Evolutionary conservation across 1,139 yeast genomes (phyloP).

Genomic region (Scheffersomyces parashehatae): DNA sequence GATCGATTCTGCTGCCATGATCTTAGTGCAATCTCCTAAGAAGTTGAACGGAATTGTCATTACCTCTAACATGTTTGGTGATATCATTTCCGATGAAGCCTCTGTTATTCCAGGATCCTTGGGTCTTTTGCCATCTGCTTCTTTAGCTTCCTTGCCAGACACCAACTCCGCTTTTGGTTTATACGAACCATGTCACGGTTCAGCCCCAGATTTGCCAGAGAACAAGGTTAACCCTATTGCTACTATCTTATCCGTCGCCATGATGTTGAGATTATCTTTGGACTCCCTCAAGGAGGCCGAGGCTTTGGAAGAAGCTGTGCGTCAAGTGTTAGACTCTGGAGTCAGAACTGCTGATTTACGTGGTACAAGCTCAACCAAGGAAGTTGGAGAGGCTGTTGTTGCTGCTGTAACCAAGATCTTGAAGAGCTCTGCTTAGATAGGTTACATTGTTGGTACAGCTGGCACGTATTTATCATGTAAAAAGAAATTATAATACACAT

Average conservation of each 20-base stretch:
- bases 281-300: constrained; percentile 81
- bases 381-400: constrained; percentile 93
- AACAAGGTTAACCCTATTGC: constrained; percentile 95
- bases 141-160: constrained; percentile 93
- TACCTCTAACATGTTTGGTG: constrained; percentile 97
- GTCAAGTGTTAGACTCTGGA: constrained; percentile 75
- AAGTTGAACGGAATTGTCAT: constrained; percentile 87
- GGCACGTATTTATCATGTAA: no score
- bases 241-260: constrained; percentile 90
- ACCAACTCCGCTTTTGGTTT: constrained; percentile 91
- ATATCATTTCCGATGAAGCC: constrained; percentile 95
- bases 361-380: constrained; percentile 75
- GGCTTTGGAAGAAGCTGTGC: constrained; percentile 87
- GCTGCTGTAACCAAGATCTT: constrained; percentile 65
- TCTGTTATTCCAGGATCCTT: constrained; percentile 96
- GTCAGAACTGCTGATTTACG: constrained; percentile 89
- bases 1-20: constrained; percentile 98
- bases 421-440: constrained; percentile 11
- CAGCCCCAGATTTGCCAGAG: constrained; percentile 89
- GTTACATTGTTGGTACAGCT: no score
- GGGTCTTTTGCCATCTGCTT: constrained; percentile 94
- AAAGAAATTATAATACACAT: no score
- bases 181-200: constrained; percentile 98
- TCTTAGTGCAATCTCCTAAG: constrained; percentile 85
- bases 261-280: constrained; percentile 93